Base-by-base conservation (phyloP, 192 early-diverging fungal genomes). In the Backusella tuberculispora region DNA sequence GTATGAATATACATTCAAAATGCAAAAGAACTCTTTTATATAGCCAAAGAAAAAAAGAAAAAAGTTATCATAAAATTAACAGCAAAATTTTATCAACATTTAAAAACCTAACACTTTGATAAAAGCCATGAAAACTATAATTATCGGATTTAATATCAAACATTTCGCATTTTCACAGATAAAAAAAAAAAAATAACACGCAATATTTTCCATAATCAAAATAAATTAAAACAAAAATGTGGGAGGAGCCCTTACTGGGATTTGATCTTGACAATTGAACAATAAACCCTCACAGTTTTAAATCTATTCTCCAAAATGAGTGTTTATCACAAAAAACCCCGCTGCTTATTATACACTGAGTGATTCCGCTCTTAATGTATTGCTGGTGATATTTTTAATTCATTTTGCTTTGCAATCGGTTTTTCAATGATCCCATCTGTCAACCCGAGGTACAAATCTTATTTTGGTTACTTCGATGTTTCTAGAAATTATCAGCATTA, bases 371-470 rank as follows among this genome's bases (percentile, higher is more conserved):
- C 2, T 34, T 2, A 34, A 34, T 34, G 29, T 34, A 34, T 34
- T 53, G 9, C 24, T 21, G 21, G 26, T 60, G 53, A 26, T 60
- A 24, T 13, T 13, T 1, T 24, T 26, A 12, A 60, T 60, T 60
- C 9, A 7, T 34, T 60, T 60, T 60, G 21, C 10, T 60, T 60
- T 60, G 53, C 53, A 5, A 26, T 60, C 53, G 21, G 21, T 24
- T 60, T 60, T 60, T 60, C 26, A 60, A 60, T 26, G 24, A 24
- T 60, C 24, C 13, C 21, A 60, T 60, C 53, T 26, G 21, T 60
- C 53, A 60, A 26, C 53, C 21, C 53, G 53, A 60, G 53, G 53
- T 60, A 26, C 53, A 60, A 60, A 24, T 24, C 19, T 60, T 60
- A 26, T 60, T 60, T 26, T 60, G 10, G 53, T 60, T 60, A 60